Percentiles rank a stretch among this genome's conserved stretches.
Evolutionary conservation across 2,329 filamentous ascomycete species (phyloP).

Genomic region (Cladobotryum mycophilum): DNA sequence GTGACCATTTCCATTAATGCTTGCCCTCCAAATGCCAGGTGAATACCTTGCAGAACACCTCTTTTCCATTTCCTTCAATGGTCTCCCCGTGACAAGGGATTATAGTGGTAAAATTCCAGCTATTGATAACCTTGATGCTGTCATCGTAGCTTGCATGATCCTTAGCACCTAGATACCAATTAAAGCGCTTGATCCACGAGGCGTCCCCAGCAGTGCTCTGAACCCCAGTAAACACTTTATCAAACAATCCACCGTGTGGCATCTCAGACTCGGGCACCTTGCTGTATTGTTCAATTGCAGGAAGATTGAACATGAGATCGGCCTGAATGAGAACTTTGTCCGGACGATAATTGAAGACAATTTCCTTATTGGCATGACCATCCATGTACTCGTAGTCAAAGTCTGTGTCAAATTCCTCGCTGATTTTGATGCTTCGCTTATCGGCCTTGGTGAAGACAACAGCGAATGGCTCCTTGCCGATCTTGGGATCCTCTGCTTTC

Average conservation of each 20-base stretch:
- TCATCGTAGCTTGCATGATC: conserved; percentile 65
- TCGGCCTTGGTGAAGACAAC: conserved; percentile 60
- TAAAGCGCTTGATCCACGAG: conserved; percentile 71
- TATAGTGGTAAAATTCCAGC: conserved; percentile 79
- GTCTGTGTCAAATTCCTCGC: conserved; percentile 75
- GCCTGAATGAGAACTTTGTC: conserved; percentile 77
- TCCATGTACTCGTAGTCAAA: conserved; percentile 83
- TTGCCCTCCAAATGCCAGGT: conserved; percentile 65
- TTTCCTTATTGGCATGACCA: conserved; percentile 74
- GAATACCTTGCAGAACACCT: conserved; percentile 70
- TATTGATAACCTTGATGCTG: conserved; percentile 61
- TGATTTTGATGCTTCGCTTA: conserved; percentile 48
- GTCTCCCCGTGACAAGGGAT: conserved; percentile 93
- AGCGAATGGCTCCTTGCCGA: conserved; percentile 52
- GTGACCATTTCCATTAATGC: not conserved
- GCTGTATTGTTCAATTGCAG: conserved; percentile 81
- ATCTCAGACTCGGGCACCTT: conserved; percentile 42
- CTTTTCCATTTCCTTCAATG: conserved; percentile 68
- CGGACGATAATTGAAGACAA: conserved; percentile 80
- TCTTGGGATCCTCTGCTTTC: conserved; percentile 39
- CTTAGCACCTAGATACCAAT: conserved; percentile 67
- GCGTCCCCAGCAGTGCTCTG: conserved; percentile 58
- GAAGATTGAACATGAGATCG: conserved; percentile 88
- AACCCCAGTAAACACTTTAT: conserved; percentile 43
- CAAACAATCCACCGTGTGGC: conserved; percentile 30